Evolutionary conservation across 192 early-diverging fungal genomes (phyloP).

Genomic region (Coemansia sp.): DNA sequence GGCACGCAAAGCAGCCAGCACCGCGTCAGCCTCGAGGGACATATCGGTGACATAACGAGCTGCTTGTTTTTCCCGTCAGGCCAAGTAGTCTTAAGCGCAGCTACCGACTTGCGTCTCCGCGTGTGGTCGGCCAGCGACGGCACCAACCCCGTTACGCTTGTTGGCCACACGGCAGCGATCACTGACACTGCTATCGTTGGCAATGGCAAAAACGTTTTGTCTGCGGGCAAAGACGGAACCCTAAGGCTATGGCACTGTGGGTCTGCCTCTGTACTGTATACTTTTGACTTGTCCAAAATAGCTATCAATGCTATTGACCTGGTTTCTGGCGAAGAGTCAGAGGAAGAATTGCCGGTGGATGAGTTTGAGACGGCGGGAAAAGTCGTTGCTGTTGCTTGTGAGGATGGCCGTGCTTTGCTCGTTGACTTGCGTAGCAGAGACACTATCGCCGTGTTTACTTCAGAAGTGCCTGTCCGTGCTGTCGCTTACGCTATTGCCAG

Average conservation of each 20-base stretch:
- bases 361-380: constrained; percentile 38
- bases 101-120: constrained; percentile 66
- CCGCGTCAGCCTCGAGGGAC: constrained; percentile 54
- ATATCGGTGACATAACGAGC: constrained; percentile 67
- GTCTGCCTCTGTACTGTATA: constrained; percentile 17
- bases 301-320: constrained; percentile 35
- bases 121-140: constrained; percentile 80
- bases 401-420: constrained; percentile 39
- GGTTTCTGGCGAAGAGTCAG: not conserved
- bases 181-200: constrained; percentile 69
- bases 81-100: constrained; percentile 71
- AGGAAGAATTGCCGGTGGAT: not conserved
- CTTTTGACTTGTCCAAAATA: constrained; percentile 28
- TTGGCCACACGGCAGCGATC: constrained; percentile 65
- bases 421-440: constrained; percentile 19
- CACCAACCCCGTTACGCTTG: constrained; percentile 71
- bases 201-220: constrained; percentile 69
- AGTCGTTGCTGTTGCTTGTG: constrained; percentile 31
- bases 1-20: constrained; percentile 24
- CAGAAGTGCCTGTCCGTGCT: constrained; percentile 30
- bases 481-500: constrained; percentile 30
- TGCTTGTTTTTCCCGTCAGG: constrained; percentile 77
- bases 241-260: constrained; percentile 54
- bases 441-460: constrained; percentile 21
- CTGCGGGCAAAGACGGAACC: constrained; percentile 45